Base-by-base conservation (phyloP, 352 stramenopile species). In the Phytopythium ostracodes region DNA sequence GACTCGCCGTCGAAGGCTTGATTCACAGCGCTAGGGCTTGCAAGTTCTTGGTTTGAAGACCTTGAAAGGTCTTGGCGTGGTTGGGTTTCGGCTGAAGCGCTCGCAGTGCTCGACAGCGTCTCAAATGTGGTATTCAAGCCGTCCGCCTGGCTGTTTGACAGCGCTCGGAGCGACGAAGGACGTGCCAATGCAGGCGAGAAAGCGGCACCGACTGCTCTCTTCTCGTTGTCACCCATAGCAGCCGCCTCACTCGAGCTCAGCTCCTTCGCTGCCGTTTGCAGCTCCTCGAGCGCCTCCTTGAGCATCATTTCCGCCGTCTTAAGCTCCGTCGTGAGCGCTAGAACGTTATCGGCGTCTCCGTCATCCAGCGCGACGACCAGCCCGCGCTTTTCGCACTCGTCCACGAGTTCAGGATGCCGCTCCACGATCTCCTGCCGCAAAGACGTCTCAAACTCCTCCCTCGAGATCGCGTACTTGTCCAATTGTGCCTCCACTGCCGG, bases 351-450 rank as follows among this genome's bases (percentile, higher is more conserved):
- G 18, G 24, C 35, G 25, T 60, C 54, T n/a, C 20, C 54, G 15
- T 27, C 35, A 31, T 51, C 54, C 11, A 60, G 38, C 24, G 22
- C 25, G 18, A 50, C n/a, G 1, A 20, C 18, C 0, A 60, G 25
- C 6, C 65, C 58, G 22, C 36, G 43, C 1, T 25, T n/a, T 4
- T 54, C 25, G 17, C 58, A 66, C 24, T 73, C 43, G 0, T 50
- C 56, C 6, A 73, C 8, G 14, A 70, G 44, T 38, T 67, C 31
- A 12, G 63, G 67, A 14, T 65, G 50, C 46, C 54, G 52, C 20
- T 70, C 49, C 2, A 25, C 59, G 18, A 73, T 67, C 56, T 70
- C 59, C 51, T 70, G 63, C 11, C 63, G 27, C 24, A 70, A 24
- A 10, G 65, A 33, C n/a, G 52, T 56, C 60, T 73, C 67, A 17